Evolutionary conservation across 805 yeast species (phyloP).

Genomic region (Barnettozyma pratensis): DNA sequence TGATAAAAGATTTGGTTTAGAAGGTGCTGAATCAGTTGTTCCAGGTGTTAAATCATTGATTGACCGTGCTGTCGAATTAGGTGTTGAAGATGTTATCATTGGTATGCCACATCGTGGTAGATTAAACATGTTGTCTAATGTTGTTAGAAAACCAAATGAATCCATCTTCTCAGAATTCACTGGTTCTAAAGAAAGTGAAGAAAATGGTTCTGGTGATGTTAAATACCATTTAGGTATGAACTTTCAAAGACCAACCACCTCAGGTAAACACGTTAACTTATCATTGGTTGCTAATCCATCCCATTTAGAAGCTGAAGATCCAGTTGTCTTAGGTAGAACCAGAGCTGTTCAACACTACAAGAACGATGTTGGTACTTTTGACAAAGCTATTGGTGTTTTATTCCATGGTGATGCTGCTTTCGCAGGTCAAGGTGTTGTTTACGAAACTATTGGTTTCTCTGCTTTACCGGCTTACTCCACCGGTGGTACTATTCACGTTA

Average conservation of each 20-base stretch:
- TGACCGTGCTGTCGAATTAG: conserved; percentile 87
- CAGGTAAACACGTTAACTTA: conserved; percentile 92
- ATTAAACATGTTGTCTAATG: conserved; percentile 94
- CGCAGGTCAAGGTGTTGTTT: conserved; percentile 98
- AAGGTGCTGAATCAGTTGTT: conserved; percentile 95
- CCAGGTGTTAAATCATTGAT: conserved; percentile 96
- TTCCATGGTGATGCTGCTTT: conserved; percentile 99
- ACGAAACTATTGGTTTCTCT: conserved; percentile 95
- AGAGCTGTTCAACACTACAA: conserved; percentile 93
- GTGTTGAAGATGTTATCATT: conserved; percentile 92
- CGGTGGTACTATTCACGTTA: conserved; percentile 97
- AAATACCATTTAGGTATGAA: conserved; percentile 99
- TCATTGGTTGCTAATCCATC: conserved; percentile 98
- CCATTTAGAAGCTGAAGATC: conserved; percentile 98
- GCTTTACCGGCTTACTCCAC: conserved; percentile 92
- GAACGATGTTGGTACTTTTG: conserved; percentile 73
- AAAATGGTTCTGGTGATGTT: conserved; percentile 94
- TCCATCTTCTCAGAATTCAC: conserved; percentile 94
- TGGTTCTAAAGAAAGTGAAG: conserved; percentile 86
- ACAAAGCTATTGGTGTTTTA: conserved; percentile 87
- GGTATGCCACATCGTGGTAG: conserved; percentile 99
- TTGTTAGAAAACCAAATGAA: conserved; percentile 97
- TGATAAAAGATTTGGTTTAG: conserved; percentile 97
- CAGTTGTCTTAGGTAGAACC: conserved; percentile 96
- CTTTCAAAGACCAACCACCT: conserved; percentile 97